Evolutionary conservation across 1,139 yeast species (phyloP).

Genomic region (Suhomyces anneliseae): DNA sequence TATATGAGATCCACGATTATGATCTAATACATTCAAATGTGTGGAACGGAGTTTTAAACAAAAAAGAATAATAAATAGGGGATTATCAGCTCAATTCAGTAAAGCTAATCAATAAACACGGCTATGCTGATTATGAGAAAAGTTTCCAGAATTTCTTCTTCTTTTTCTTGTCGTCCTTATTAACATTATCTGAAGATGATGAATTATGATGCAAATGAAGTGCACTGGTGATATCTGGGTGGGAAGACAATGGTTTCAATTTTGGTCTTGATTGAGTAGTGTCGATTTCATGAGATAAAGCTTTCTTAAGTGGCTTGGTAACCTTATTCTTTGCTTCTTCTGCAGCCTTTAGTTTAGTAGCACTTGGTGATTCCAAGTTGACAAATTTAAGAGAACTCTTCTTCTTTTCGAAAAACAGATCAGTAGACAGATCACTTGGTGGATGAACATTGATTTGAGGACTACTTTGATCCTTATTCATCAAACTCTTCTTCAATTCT

Average conservation of each 20-base stretch:
- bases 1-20: no score
- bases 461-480: conserved; percentile 1
- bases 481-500: conserved; percentile 36
- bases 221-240: conserved; percentile 32
- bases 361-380: conserved; percentile 18
- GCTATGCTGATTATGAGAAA: conserved; percentile 18
- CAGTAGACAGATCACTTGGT: conserved; percentile 5
- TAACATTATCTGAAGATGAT: conserved; percentile 6
- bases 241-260: conserved; percentile 40
- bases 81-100: no score
- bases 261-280: conserved; percentile 12
- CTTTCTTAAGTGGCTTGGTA: conserved; percentile 22
- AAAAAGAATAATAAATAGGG: no score
- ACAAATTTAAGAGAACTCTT: conserved; percentile 24
- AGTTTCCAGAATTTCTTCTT: conserved; percentile 41
- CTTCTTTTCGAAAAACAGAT: conserved; percentile 5
- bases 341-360: neutral
- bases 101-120: no score
- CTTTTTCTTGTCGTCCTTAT: conserved; percentile 21
- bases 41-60: no score
- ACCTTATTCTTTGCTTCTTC: conserved; percentile 7
- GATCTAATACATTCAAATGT: neutral
- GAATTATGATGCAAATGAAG: conserved; percentile 5
- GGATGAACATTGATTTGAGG: conserved; percentile 13
- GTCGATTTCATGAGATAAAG: conserved; percentile 32